These are phyloP conservation scores for Hypoxylon rubiginosum DNA, from an alignment of 2,329 filamentous ascomycete species.

Conservation along the genomic window DNA sequence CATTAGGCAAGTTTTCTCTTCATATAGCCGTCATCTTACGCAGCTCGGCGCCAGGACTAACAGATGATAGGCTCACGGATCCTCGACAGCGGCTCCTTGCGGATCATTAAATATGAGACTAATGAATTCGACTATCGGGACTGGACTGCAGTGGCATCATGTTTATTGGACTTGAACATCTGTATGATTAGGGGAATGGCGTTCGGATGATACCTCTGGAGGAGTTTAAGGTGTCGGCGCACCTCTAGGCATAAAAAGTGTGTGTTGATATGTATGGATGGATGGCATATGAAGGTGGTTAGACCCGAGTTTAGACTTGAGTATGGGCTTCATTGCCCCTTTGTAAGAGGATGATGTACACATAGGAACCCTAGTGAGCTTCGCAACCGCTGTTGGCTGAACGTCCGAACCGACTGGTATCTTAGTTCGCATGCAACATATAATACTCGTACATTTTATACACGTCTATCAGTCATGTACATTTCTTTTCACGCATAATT, in stretches of 20 bases:
- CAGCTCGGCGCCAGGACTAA: constrained; percentile 44
- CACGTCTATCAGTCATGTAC: constrained; percentile 1
- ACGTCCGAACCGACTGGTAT: neutral
- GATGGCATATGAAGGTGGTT: constrained; percentile 4
- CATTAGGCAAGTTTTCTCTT: constrained; percentile 67
- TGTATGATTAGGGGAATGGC: constrained; percentile 5
- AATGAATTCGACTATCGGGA: constrained; percentile 12
- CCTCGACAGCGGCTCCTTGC: constrained; percentile 68
- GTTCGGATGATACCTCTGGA: constrained; percentile 14
- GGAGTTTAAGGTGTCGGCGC: constrained; percentile 13
- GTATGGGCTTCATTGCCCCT: constrained; percentile 7
- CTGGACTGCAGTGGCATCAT: constrained; percentile 4
- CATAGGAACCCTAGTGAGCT: constrained; percentile 16
- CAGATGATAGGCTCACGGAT: constrained; percentile 64
- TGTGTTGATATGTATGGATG: constrained; percentile 1
- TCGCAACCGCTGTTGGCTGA: constrained; percentile 5
- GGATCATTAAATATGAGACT: constrained; percentile 41
- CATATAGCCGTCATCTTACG: neutral
- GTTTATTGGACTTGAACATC: constrained; percentile 4
- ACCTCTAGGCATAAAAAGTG: constrained; percentile 1
- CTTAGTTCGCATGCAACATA: neutral
- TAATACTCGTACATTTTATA: neutral
- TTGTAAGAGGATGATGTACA: constrained; percentile 20
- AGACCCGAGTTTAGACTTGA: constrained; percentile 18
- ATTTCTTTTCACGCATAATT: neutral